These are phyloP conservation scores for Triadica sebifera DNA, from an alignment of 345 rosid genomes.

Conservation along the genomic window DNA sequence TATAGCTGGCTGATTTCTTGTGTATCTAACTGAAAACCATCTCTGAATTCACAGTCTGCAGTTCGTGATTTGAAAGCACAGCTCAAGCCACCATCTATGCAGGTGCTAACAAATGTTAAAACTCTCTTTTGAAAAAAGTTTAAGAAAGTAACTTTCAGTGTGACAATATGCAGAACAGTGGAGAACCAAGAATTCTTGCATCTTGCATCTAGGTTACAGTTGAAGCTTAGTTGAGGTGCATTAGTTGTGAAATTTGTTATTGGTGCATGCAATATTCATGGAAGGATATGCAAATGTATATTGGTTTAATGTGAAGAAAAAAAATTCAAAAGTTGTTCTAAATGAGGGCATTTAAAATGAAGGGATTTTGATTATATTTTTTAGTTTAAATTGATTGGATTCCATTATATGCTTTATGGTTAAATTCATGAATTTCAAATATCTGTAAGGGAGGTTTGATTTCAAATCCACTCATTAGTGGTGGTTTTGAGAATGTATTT, in stretches of 20 bases:
- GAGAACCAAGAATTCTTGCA: neutral
- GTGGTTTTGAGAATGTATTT: neutral
- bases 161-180: neutral
- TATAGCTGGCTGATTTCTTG: neutral
- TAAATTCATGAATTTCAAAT: neutral
- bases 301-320: neutral
- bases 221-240: neutral
- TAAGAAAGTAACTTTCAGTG: neutral
- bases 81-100: conserved; percentile 97
- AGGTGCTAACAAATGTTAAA: conserved; percentile 45
- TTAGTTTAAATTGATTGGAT: neutral
- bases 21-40: conserved; percentile 4
- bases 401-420: neutral
- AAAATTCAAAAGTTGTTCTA: neutral
- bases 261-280: neutral
- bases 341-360: neutral
- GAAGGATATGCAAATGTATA: neutral
- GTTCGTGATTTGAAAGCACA: conserved; percentile 89
- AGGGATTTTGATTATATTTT: neutral
- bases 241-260: neutral
- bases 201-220: neutral
- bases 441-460: neutral
- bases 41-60: conserved; percentile 61
- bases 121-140: neutral
- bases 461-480: neutral